phyloP scores from a whole-genome alignment of 768 basidiomycete genomes.

The Holtermannia corniformis region DNA sequence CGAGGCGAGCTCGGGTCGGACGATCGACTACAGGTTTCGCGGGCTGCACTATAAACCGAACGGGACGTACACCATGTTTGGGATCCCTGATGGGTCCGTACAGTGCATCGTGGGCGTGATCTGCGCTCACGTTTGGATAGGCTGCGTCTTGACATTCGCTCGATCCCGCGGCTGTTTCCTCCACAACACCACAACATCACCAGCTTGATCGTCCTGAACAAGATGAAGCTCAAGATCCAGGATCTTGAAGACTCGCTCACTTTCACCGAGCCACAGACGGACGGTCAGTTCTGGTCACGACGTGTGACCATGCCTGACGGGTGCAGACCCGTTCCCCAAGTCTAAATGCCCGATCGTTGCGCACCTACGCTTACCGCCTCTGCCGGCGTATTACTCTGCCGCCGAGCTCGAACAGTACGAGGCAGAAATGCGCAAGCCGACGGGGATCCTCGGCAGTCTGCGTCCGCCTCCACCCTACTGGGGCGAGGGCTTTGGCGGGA shows the following conservation, averaged over 20 bases:
- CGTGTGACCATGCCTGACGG: neutral
- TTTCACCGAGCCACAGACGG: slow-evolving; percentile 13
- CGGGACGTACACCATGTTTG: slow-evolving; percentile 35
- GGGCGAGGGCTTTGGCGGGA: slow-evolving; percentile 45
- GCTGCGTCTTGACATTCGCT: slow-evolving; percentile 30
- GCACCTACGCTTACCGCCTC: slow-evolving; percentile 26
- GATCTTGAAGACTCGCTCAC: slow-evolving; percentile 16
- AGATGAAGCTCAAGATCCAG: slow-evolving; percentile 30
- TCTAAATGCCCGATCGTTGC: slow-evolving; percentile 27
- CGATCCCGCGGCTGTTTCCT: slow-evolving; percentile 22
- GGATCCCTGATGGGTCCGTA: slow-evolving; percentile 27
- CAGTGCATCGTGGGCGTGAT: no score
- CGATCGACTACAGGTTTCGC: slow-evolving; percentile 29
- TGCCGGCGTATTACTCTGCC: slow-evolving; percentile 14
- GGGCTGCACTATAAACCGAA: slow-evolving; percentile 33
- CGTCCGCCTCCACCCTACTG: slow-evolving; percentile 26
- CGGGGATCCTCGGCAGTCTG: slow-evolving; percentile 20
- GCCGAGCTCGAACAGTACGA: slow-evolving; percentile 26
- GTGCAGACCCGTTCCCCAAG: neutral
- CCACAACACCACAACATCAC: slow-evolving; percentile 10
- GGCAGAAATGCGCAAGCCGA: slow-evolving; percentile 26
- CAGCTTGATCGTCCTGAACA: slow-evolving; percentile 26
- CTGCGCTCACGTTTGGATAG: neutral
- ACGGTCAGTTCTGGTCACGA: slow-evolving; percentile 21
- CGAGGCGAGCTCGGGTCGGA: neutral